phyloP scores from a whole-genome alignment of 2,329 filamentous ascomycete genomes.

The Beauveria caledonica region DNA sequence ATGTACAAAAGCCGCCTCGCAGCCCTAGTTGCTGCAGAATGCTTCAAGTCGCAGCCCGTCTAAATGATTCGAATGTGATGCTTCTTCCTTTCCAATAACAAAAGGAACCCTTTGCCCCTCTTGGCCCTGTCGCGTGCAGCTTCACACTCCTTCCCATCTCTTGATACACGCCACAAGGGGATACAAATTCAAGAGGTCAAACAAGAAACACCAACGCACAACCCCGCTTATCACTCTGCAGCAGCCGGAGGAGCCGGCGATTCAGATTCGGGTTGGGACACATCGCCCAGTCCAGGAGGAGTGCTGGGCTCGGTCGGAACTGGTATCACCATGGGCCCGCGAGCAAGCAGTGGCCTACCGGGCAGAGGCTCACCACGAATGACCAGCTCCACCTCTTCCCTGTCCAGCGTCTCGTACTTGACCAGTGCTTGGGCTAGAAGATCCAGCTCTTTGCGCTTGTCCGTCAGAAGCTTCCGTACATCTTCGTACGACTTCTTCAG shows the following conservation, averaged over 20 bases:
- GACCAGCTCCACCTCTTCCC: slow-evolving; percentile 83
- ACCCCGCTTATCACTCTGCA: background rate
- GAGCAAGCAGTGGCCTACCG: slow-evolving; percentile 53
- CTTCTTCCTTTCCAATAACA: background rate
- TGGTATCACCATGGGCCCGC: slow-evolving; percentile 32
- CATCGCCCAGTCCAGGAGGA: slow-evolving; percentile 27
- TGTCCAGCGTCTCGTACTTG: slow-evolving; percentile 87
- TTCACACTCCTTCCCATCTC: background rate
- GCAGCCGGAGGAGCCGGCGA: slow-evolving; percentile 10
- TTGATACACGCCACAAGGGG: background rate
- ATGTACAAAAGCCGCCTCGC: slow-evolving; percentile 1
- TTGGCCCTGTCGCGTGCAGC: background rate
- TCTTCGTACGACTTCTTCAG: slow-evolving; percentile 75
- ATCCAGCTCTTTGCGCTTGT: slow-evolving; percentile 78
- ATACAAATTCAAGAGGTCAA: background rate
- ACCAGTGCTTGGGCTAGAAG: slow-evolving; percentile 80
- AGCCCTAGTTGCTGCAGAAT: background rate
- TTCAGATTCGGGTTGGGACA: slow-evolving; percentile 24
- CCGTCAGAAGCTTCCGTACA: slow-evolving; percentile 61
- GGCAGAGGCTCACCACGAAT: slow-evolving; percentile 77
- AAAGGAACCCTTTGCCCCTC: background rate
- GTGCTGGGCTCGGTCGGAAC: slow-evolving; percentile 27
- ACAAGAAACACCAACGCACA: background rate
- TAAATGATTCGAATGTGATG: background rate
- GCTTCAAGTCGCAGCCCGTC: background rate